Evolutionary conservation across 495 filamentous ascomycete genomes (phyloP).

Genomic region (Aspergillus sparsus): DNA sequence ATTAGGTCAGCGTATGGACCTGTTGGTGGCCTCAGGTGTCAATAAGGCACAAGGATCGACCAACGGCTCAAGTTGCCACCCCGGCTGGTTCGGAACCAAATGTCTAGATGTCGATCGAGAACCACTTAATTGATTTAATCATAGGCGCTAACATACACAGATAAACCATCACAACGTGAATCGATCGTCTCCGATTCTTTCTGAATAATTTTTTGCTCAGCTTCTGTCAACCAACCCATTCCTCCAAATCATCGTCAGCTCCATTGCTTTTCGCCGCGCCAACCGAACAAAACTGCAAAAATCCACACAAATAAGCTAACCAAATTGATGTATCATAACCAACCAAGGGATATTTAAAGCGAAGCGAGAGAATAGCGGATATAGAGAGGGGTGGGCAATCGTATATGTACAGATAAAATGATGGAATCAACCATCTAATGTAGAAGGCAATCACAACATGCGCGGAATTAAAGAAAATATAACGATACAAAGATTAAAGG

Average conservation of each 20-base stretch:
- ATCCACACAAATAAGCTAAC: conserved; percentile 4
- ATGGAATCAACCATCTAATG: conserved; percentile 25
- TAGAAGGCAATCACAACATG: conserved; percentile 12
- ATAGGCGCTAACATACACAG: conserved; percentile 17
- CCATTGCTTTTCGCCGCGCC: conserved; percentile 15
- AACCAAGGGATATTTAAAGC: conserved; percentile 21
- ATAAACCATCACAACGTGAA: conserved; percentile 13
- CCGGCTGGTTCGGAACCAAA: not conserved
- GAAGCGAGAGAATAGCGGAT: conserved; percentile 20
- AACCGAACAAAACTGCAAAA: conserved; percentile 6
- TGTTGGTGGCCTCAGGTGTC: not conserved
- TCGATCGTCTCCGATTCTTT: conserved; percentile 1
- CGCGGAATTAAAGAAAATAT: conserved; percentile 22
- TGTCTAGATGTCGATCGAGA: not conserved
- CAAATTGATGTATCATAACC: conserved; percentile 20
- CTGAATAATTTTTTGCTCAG: conserved; percentile 1
- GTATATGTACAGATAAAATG: conserved; percentile 43
- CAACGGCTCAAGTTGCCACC: not conserved
- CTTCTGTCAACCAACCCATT: conserved; percentile 5
- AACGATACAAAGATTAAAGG: conserved; percentile 7
- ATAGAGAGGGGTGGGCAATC: conserved; percentile 18
- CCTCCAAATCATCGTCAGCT: conserved; percentile 9
- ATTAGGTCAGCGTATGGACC: too few species aligned
- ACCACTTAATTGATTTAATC: conserved; percentile 3
- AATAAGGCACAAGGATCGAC: not conserved